Evolutionary conservation across 768 basidiomycete species (phyloP), one percentile per base, ranked within the genome.

Genomic region (Leucosporidium yakuticum): DNA sequence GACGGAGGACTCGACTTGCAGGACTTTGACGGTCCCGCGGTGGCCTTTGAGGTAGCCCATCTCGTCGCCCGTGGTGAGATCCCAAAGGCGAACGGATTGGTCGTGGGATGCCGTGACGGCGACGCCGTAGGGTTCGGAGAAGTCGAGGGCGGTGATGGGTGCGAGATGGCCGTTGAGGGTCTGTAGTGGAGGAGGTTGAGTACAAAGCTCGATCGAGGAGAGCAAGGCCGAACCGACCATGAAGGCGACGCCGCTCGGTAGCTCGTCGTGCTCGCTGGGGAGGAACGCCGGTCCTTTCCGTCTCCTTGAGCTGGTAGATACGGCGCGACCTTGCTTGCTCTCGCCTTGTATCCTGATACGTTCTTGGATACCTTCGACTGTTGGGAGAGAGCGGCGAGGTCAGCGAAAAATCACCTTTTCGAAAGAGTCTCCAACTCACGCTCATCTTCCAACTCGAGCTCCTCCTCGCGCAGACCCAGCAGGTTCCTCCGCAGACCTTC

Each of bases 401-500:
- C 20, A 3, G n/a, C n/a, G n/a, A n/a, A n/a, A n/a, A n/a, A n/a
- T 20, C 19, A 20, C 56, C 19, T 12, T 17, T 19, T 17, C 9
- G 56, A 15, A 11, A 51, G 64, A 25, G 54, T 48, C 32, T n/a
- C 0, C 61, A 17, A 83, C 90, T 75, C 75, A 94, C 92, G 79
- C 80, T 99, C 95, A 68, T 96, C 95, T 75, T 96, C 91, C n/a
- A 99, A 81, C 76, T 97, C 95, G 29, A 99, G 81, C 69, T 96
- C 94, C 73, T 98, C 95, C 77, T 99, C 95, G 65, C 94, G 90
- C 56, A 97, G 77, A 77, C 85, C 89, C 39, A 98, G 80, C 11
- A 99, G 81, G 76, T 91, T 88, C 53, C 86, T 83, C 76, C 93
- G 90, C 31, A 98, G 81, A 71, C 87, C 88, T 14, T 84, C 82